phyloP scores from a whole-genome alignment of 345 rosid species.

The Salix arbutifolia region DNA sequence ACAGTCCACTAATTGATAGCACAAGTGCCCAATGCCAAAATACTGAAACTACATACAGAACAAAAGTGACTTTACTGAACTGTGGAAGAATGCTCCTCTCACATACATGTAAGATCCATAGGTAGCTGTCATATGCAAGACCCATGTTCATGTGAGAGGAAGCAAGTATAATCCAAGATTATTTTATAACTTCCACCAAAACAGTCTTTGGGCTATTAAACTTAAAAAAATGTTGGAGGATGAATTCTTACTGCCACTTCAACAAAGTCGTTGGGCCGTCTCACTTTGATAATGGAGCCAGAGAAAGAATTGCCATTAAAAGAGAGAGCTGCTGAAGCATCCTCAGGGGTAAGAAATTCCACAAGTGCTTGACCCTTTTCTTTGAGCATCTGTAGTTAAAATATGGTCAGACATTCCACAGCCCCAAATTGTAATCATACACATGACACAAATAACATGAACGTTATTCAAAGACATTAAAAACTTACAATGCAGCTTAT shows the following conservation, averaged over 20 bases:
- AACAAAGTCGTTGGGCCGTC: constrained; percentile 82
- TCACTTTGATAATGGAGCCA: constrained; percentile 64
- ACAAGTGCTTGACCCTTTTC: constrained; percentile 82
- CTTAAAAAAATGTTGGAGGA: constrained; percentile 15
- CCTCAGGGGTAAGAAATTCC: constrained; percentile 93
- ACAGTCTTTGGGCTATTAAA: not conserved
- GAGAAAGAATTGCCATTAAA: constrained; percentile 62
- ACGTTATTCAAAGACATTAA: constrained; percentile 13
- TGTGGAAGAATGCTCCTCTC: not conserved
- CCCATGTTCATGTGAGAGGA: not conserved
- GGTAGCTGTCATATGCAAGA: not conserved
- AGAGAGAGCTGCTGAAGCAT: constrained; percentile 88
- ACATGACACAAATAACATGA: constrained; percentile 16
- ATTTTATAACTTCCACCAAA: not conserved
- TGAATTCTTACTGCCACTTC: constrained; percentile 70
- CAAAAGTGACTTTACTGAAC: not conserved
- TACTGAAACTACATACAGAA: not conserved
- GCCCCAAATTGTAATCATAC: constrained; percentile 10
- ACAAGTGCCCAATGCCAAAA: not conserved
- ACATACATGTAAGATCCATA: not conserved
- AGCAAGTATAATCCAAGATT: not conserved
- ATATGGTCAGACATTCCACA: constrained; percentile 10
- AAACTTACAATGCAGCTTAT: constrained; percentile 85
- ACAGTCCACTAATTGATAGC: not conserved
- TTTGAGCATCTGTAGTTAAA: constrained; percentile 60